These are phyloP conservation scores for Colletotrichum godetiae DNA, from an alignment of 2,329 filamentous ascomycete species.

Conservation along the genomic window DNA sequence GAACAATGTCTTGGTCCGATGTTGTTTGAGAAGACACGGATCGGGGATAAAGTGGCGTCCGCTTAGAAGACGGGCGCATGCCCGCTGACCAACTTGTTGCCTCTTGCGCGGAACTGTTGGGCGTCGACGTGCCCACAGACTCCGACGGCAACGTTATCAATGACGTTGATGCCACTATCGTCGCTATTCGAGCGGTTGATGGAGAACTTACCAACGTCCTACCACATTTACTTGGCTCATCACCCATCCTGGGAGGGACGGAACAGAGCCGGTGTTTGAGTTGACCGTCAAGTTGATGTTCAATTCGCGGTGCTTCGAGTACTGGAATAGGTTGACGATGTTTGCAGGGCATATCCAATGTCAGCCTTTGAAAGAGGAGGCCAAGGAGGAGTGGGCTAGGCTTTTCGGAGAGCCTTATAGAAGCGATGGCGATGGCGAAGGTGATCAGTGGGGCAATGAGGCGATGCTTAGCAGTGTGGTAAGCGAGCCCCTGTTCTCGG, in stretches of 20 bases:
- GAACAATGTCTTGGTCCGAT: not conserved
- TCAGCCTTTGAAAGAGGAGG: not conserved
- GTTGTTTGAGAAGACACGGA: not conserved
- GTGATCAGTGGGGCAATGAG: not conserved
- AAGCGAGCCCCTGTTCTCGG: no score
- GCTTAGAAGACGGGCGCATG: not conserved
- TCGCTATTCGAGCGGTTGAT: not conserved
- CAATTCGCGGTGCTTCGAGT: not conserved
- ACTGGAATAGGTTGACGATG: not conserved
- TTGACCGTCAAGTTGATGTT: not conserved
- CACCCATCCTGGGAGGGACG: not conserved
- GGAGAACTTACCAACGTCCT: not conserved
- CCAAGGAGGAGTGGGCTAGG: not conserved
- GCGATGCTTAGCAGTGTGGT: no score
- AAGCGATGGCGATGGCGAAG: no score
- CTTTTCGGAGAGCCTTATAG: not conserved
- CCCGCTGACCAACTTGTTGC: not conserved
- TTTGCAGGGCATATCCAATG: not conserved
- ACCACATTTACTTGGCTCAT: not conserved
- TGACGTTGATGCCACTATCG: not conserved
- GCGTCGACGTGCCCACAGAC: not conserved
- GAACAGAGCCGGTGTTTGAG: not conserved
- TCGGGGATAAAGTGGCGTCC: not conserved
- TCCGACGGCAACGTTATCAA: not conserved
- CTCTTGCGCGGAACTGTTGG: not conserved